Evolutionary conservation across 768 basidiomycete genomes (phyloP).

Genomic region (Symmetrospora coprosmae): DNA sequence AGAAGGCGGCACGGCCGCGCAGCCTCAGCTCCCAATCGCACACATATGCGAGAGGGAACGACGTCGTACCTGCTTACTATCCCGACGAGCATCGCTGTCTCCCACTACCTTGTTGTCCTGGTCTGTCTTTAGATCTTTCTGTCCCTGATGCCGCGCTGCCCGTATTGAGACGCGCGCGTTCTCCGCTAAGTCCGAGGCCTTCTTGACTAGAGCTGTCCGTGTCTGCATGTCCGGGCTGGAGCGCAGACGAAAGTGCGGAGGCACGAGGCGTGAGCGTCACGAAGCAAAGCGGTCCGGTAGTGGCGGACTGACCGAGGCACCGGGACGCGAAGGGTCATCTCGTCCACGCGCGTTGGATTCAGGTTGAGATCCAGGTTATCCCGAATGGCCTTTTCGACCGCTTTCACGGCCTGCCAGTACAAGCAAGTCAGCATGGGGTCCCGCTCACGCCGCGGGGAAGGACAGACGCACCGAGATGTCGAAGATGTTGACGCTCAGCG

Average conservation of each 20-base stretch:
- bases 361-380: constrained; percentile 5
- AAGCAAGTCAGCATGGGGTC: too few relatives aligned
- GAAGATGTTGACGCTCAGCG: constrained; percentile 8
- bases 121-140: constrained; percentile 24
- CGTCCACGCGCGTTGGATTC: constrained; percentile 8
- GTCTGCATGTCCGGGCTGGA: constrained; percentile 18
- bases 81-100: constrained; percentile 6
- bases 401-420: constrained; percentile 4
- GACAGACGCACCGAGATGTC: constrained; percentile 2
- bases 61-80: constrained; percentile 10
- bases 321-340: constrained; percentile 15
- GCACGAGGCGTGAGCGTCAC: not conserved
- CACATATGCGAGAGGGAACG: not conserved
- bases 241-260: not conserved
- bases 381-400: constrained; percentile 15
- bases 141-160: constrained; percentile 22
- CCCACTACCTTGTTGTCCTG: constrained; percentile 17
- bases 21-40: not conserved
- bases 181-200: constrained; percentile 25
- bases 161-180: constrained; percentile 21
- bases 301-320: constrained; percentile 12
- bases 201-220: constrained; percentile 10
- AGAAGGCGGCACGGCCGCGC: not conserved
- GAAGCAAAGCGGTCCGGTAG: too few relatives aligned
- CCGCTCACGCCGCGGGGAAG: too few relatives aligned